Evolutionary conservation across 768 basidiomycete species (phyloP).

Genomic region (Pulveroboletus sp.): DNA sequence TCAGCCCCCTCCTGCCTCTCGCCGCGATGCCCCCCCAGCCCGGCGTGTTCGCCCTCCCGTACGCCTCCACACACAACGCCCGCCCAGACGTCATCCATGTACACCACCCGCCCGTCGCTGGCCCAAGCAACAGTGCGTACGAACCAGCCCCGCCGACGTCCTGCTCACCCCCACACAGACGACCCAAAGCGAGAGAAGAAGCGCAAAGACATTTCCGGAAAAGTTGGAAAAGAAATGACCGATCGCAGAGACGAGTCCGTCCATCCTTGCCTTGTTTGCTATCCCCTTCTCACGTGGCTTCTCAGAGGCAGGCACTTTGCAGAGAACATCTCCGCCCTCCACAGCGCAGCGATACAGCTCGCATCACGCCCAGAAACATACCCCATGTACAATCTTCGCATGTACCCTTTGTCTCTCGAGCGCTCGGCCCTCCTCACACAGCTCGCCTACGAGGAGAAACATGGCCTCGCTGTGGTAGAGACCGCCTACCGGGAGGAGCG

Average conservation of each 20-base stretch:
- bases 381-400: constrained; percentile 63
- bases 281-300: constrained; percentile 11
- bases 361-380: constrained; percentile 66
- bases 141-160: constrained; percentile 18
- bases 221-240: constrained; percentile 67
- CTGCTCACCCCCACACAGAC: constrained; percentile 32
- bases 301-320: constrained; percentile 57
- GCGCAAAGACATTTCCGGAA: constrained; percentile 66
- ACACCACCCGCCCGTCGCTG: constrained; percentile 40
- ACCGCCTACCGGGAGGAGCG: constrained; percentile 77
- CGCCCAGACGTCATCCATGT: constrained; percentile 37
- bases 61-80: constrained; percentile 46
- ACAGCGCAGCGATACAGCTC: constrained; percentile 57
- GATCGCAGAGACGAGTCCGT: constrained; percentile 77
- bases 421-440: constrained; percentile 73
- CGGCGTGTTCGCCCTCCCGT: constrained; percentile 64
- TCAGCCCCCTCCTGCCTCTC: background rate
- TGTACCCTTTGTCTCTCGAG: constrained; percentile 73
- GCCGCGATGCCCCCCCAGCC: constrained; percentile 63
- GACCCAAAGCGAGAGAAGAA: constrained; percentile 62
- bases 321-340: constrained; percentile 62
- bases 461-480: constrained; percentile 63
- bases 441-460: constrained; percentile 63
- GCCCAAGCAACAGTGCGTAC: constrained; percentile 42
- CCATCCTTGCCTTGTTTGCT: background rate